phyloP scores from a whole-genome alignment of 495 filamentous ascomycete species.

The Lepidopterella palustris region DNA sequence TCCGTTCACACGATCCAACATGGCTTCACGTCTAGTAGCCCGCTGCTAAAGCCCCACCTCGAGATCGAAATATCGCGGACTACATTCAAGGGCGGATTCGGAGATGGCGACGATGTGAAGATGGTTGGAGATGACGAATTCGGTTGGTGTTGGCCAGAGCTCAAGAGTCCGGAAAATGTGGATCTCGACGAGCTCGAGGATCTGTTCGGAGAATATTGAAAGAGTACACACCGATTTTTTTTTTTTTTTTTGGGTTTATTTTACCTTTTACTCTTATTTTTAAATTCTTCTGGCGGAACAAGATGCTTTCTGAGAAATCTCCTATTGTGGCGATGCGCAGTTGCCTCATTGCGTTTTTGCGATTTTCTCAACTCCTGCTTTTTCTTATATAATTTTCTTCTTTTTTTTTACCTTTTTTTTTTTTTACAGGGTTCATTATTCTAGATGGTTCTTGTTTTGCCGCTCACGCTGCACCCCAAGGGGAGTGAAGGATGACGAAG shows the following conservation, averaged over 20 bases:
- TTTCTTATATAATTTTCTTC: background rate
- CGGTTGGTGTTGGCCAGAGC: conserved; percentile 40
- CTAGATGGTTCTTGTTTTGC: conserved; percentile 18
- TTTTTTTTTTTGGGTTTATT: background rate
- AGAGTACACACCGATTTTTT: background rate
- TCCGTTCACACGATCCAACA: conserved; percentile 7
- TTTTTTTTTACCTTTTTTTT: background rate
- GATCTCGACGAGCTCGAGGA: conserved; percentile 91
- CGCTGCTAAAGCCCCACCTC: conserved; percentile 29
- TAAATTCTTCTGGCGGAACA: background rate
- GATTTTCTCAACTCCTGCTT: background rate
- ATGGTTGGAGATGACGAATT: conserved; percentile 10
- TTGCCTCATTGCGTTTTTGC: no score
- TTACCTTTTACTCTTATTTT: background rate
- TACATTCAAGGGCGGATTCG: conserved; percentile 6
- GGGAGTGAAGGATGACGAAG: no score
- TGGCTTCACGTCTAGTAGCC: conserved; percentile 31
- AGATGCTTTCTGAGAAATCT: no score
- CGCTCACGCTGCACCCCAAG: conserved; percentile 19
- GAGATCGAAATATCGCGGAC: conserved; percentile 15
- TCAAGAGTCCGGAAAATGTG: conserved; percentile 78
- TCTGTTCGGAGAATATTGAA: conserved; percentile 58
- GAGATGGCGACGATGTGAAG: conserved; percentile 16
- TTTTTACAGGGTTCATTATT: conserved; percentile 7
- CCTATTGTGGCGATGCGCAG: no score